A percentile compares a stretch with the other conserved stretches of the same genome.
Evolutionary conservation across 257 asterid species (phyloP).

Genomic region (Schizonepeta tenuifolia): DNA sequence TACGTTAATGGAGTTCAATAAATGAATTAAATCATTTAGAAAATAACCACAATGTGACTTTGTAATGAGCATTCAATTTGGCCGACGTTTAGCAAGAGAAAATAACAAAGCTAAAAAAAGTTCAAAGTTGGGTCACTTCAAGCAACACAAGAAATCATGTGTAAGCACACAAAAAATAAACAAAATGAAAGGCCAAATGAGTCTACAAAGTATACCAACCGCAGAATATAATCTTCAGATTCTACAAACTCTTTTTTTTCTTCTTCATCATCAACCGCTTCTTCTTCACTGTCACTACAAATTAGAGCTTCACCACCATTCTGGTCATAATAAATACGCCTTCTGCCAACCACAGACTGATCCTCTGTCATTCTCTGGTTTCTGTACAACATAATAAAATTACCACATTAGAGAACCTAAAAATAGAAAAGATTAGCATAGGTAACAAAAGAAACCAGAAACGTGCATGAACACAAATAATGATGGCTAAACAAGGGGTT

Average conservation of each 20-base stretch:
- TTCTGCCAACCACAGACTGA: conserved; percentile 94
- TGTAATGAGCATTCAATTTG: neutral
- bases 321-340: conserved; percentile 94
- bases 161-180: conserved; percentile 12
- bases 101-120: conserved; percentile 15
- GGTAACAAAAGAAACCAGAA: conserved; percentile 15
- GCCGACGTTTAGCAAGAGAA: conserved; percentile 26
- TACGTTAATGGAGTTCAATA: neutral
- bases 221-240: conserved; percentile 84
- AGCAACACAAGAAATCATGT: neutral
- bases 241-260: conserved; percentile 85
- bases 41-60: neutral
- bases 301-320: conserved; percentile 94
- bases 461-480: conserved; percentile 8
- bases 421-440: neutral
- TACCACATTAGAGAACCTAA: conserved; percentile 25
- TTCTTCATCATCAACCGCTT: conserved; percentile 72
- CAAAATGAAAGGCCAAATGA: conserved; percentile 9
- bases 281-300: conserved; percentile 98
- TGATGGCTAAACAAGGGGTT: neutral
- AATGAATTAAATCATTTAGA: neutral
- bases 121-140: conserved; percentile 23
- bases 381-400: conserved; percentile 46
- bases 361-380: conserved; percentile 96
- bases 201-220: conserved; percentile 61